Conservation (phyloP, 1,139 yeast genomes). For the Suzukiozyma palmioleophila region DNA sequence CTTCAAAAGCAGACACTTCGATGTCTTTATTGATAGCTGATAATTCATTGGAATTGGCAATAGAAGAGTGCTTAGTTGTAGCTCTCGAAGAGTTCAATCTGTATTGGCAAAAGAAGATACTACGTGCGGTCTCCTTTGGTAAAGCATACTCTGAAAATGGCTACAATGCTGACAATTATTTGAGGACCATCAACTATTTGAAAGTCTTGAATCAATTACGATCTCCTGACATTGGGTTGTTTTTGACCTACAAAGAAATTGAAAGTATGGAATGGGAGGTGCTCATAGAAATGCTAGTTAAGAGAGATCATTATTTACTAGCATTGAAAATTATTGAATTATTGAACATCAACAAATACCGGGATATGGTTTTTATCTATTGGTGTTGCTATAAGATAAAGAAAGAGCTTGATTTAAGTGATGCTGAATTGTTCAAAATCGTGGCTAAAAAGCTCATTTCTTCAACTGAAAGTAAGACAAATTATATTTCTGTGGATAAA, state of each 20-base stretch:
- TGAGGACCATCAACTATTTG: conserved; percentile 53
- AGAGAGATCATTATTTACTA: conserved; percentile 58
- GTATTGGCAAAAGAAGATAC: conserved; percentile 71
- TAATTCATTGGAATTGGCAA: conserved; percentile 53
- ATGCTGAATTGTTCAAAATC: conserved; percentile 50
- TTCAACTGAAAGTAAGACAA: conserved; percentile 12
- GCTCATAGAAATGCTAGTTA: conserved; percentile 54
- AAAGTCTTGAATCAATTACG: conserved; percentile 71
- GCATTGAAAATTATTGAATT: conserved; percentile 59
- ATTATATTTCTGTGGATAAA: conserved; percentile 52
- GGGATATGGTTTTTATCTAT: conserved; percentile 56
- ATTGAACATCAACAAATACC: conserved; percentile 42
- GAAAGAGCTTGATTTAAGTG: conserved; percentile 49
- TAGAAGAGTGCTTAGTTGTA: conserved; percentile 67
- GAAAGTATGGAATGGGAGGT: conserved; percentile 46
- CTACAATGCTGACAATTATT: conserved; percentile 55
- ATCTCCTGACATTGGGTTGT: conserved; percentile 60
- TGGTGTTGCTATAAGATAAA: conserved; percentile 82
- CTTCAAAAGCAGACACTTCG: conserved; percentile 84
- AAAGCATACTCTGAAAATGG: conserved; percentile 53
- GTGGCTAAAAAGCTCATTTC: conserved; percentile 45
- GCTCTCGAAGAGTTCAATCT: conserved; percentile 76
- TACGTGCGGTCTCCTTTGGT: conserved; percentile 85
- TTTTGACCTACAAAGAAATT: conserved; percentile 57
- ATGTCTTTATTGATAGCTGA: conserved; percentile 54